Conservation (phyloP, 257 asterid genomes). For the Fraxinus cuspidata region DNA sequence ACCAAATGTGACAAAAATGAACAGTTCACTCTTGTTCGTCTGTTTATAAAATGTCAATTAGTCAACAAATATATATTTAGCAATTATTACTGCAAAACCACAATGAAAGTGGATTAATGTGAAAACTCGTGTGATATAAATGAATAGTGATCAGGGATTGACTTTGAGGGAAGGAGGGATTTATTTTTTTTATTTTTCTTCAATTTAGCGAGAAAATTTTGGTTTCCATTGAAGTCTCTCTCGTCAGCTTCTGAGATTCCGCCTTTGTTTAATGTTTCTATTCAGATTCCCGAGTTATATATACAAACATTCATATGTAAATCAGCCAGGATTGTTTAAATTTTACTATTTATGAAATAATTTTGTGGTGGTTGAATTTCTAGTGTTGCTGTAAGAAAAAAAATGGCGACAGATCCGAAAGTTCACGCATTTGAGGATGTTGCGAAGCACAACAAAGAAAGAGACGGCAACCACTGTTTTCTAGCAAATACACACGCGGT, state of each 20-base stretch:
- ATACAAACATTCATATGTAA: background rate
- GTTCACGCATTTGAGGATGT: slow-evolving; percentile 53
- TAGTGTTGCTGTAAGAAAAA: slow-evolving; percentile 12
- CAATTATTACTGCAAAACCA: too few relatives aligned
- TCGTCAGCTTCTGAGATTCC: background rate
- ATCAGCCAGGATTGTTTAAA: background rate
- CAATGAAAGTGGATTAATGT: too few relatives aligned
- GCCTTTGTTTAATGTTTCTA: background rate
- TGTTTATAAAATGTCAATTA: too few relatives aligned
- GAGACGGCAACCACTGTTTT: too few relatives aligned
- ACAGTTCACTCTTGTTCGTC: too few relatives aligned
- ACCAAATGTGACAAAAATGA: too few relatives aligned
- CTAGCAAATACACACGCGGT: too few relatives aligned
- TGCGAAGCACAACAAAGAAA: slow-evolving; percentile 39
- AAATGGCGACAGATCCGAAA: slow-evolving; percentile 57
- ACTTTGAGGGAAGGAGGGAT: too few relatives aligned
- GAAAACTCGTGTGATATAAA: too few relatives aligned
- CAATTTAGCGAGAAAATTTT: background rate
- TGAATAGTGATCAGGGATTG: too few relatives aligned
- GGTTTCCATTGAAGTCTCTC: background rate
- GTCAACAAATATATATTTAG: too few relatives aligned
- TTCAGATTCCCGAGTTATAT: background rate
- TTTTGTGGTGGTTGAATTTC: slow-evolving; percentile 7
- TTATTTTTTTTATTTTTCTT: too few relatives aligned
- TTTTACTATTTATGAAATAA: slow-evolving; percentile 2